Percentiles rank a stretch among this genome's conserved stretches.
Evolutionary conservation across 2,329 filamentous ascomycete genomes (phyloP).

Genomic region (Pseudopithomyces chartarum): DNA sequence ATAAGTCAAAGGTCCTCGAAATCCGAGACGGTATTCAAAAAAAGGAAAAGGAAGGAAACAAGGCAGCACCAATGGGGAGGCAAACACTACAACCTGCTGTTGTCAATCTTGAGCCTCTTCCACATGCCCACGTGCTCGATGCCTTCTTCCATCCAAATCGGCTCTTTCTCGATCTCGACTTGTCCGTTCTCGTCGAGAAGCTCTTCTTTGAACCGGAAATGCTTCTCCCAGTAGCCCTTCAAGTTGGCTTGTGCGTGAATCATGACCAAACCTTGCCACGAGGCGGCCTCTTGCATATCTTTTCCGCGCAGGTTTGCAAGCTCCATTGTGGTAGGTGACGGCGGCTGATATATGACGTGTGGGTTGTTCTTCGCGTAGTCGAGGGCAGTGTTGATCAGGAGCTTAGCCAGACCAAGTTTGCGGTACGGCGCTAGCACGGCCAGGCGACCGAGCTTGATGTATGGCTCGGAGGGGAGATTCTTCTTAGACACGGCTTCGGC

Average conservation of each 20-base stretch:
- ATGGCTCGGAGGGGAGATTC: constrained; percentile 71
- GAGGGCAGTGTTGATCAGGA: constrained; percentile 70
- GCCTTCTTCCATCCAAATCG: constrained; percentile 77
- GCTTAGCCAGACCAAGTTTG: constrained; percentile 65
- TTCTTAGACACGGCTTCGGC: constrained; percentile 29
- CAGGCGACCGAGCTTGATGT: constrained; percentile 80
- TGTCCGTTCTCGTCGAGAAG: constrained; percentile 62
- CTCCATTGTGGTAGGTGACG: constrained; percentile 46
- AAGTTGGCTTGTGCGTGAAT: constrained; percentile 77
- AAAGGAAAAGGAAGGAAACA: neutral
- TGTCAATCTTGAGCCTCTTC: constrained; percentile 51
- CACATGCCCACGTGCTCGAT: constrained; percentile 89
- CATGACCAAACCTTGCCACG: constrained; percentile 77
- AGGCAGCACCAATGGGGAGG: neutral
- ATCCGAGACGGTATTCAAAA: neutral
- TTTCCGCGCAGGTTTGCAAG: constrained; percentile 53
- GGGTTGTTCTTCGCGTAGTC: constrained; percentile 70
- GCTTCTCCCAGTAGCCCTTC: constrained; percentile 67
- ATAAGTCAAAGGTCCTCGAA: neutral
- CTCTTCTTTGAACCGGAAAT: constrained; percentile 75
- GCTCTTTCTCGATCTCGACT: constrained; percentile 36
- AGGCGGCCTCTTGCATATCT: constrained; percentile 44
- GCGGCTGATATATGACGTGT: constrained; percentile 48
- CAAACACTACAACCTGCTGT: constrained; percentile 26
- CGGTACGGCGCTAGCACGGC: constrained; percentile 71